Evolutionary conservation across 163 green algal genomes (phyloP).

Genomic region (Chlorella variabilis): DNA sequence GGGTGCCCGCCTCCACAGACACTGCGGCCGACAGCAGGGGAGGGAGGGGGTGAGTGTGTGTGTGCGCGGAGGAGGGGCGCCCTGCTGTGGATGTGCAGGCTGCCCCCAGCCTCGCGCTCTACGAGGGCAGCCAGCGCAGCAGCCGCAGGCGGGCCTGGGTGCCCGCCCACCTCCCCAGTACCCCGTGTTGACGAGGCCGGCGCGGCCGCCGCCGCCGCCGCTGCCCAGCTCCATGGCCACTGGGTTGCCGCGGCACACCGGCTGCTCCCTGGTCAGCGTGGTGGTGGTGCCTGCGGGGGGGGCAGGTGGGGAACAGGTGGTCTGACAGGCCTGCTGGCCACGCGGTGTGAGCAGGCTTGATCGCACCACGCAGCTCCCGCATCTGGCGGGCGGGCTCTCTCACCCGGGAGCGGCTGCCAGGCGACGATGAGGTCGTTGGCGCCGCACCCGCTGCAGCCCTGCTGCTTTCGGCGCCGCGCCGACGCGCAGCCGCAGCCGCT

Average conservation of each 20-base stretch:
- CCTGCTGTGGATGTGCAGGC: no score
- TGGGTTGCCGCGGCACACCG: conserved; percentile 46
- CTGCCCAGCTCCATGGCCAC: conserved; percentile 45
- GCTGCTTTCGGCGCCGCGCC: not conserved
- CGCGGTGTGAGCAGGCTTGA: no score
- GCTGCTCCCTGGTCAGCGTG: conserved; percentile 17
- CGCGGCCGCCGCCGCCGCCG: not conserved
- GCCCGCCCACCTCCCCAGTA: conserved; percentile 57
- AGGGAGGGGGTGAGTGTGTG: not conserved
- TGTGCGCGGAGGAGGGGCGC: no score
- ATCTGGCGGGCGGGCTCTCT: no score
- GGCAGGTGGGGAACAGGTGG: not conserved
- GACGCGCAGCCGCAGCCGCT: not conserved
- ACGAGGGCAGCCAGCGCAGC: no score
- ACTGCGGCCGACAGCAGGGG: conserved; percentile 31
- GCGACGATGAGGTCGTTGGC: conserved; percentile 31
- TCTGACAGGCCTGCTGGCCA: not conserved
- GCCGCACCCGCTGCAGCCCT: not conserved
- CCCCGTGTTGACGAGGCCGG: conserved; percentile 57
- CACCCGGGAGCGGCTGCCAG: conserved; percentile 32
- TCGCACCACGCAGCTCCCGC: no score
- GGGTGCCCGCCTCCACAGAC: conserved; percentile 19
- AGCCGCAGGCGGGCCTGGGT: no score
- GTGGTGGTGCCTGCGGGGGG: conserved; percentile 13
- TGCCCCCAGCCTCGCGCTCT: no score